Evolutionary conservation across 345 rosid genomes (phyloP), one percentile per base, ranked within the genome.

Genomic region (Dipteronia dyeriana): DNA sequence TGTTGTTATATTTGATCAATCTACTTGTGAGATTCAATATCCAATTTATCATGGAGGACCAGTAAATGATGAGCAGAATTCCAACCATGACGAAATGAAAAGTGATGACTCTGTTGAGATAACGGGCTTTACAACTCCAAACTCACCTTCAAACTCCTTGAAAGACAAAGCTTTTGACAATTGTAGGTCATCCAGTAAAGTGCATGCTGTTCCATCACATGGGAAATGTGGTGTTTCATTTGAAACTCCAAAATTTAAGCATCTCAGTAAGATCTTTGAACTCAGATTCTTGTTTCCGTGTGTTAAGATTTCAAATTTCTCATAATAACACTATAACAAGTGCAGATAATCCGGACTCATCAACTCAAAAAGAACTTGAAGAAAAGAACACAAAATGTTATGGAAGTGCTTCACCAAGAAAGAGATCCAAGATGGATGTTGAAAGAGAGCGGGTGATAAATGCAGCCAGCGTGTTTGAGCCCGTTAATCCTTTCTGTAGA

Each of bases 361-460:
- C 89, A 45, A 80, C 81, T 76, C 84, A 78, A 5, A 19, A 22
- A 20, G 63, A 59, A 4, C 78, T 67, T 0, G 87, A 85, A 75
- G 90, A 81, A 51, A 90, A 86, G 5, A 76, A 45, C 49, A 45
- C 14, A 10, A 9, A 9, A 45, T 45, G 85, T 79, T 87, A 87
- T 66, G 92, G 85, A 81, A 89, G 91, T 86, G 93, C 93, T 70
- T 85, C 91, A 39, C 89, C 90, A 8, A 83, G 91, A 82, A 87
- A 85, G 84, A 88, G 95, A 85, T 86, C 94, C 0, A 88, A 87
- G 72, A 88, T 92, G 45, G 88, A 88, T 79, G 79, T 34, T 62
- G 66, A 68, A 31, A 82, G 86, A 73, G 81, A 68, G 25, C 80
- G 83, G 67, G 86, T 82, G 23, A 43, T 85, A 17, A 68, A 75